Conservation (phyloP, 192 early-diverging fungal species). For the Coemansia sp. region DNA sequence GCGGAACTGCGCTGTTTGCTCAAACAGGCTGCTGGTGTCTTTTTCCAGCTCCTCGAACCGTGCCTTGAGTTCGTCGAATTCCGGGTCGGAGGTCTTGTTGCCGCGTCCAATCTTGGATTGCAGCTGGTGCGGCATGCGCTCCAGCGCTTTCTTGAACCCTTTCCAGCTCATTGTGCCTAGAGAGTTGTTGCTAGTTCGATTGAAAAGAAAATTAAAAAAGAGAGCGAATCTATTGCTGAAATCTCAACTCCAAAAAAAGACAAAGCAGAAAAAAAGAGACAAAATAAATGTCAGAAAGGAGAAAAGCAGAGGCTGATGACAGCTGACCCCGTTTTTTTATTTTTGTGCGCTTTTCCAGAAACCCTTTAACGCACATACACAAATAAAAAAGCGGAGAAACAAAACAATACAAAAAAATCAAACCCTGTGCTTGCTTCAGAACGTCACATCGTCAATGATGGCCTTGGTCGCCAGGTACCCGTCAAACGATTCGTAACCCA, state of each 20-base stretch:
- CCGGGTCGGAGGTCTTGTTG: conserved; percentile 61
- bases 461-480: conserved; percentile 49
- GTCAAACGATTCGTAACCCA: conserved; percentile 58
- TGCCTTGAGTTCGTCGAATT: conserved; percentile 63
- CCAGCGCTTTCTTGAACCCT: conserved; percentile 78
- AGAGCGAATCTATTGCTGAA: conserved; percentile 4
- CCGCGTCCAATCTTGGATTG: conserved; percentile 63
- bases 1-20: conserved; percentile 69
- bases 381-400: not conserved
- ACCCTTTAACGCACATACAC: not conserved
- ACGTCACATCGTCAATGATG: conserved; percentile 48
- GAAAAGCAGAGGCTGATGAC: conserved; percentile 1
- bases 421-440: conserved; percentile 4
- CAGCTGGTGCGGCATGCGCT: conserved; percentile 76
- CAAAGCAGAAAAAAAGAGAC: conserved; percentile 10
- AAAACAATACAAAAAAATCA: not conserved
- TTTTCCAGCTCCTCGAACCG: conserved; percentile 64
- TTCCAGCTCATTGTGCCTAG: conserved; percentile 60
- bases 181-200: not conserved
- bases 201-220: not conserved
- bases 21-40: conserved; percentile 58
- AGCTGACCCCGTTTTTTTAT: not conserved
- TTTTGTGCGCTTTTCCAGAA: not conserved
- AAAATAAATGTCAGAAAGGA: not conserved
- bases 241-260: not conserved